A percentile compares a stretch with the other conserved stretches of the same genome.
phyloP scores from a whole-genome alignment of 306 rosid genomes.

The Mimosa pudica region DNA sequence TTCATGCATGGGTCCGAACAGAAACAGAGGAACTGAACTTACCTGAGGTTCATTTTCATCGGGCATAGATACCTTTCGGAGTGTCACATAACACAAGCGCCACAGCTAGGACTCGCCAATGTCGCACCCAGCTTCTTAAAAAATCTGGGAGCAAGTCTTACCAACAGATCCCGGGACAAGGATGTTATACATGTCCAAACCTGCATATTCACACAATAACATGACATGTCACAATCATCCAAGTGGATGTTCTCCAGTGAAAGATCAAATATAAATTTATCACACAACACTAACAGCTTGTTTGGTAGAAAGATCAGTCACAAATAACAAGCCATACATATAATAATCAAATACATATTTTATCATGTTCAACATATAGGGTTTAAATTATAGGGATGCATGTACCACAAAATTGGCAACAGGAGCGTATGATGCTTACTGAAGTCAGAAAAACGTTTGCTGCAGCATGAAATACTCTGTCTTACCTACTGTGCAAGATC shows the following conservation, averaged over 20 bases:
- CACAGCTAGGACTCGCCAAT: constrained; percentile 96
- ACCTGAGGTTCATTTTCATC: constrained; percentile 82
- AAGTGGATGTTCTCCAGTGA: not conserved
- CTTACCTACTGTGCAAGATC: constrained; percentile 98
- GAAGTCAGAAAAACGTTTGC: constrained; percentile 76
- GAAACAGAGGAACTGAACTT: constrained; percentile 37
- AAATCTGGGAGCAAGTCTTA: constrained; percentile 96
- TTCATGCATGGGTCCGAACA: constrained; percentile 6
- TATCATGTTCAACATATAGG: not conserved
- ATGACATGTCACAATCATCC: constrained; percentile 10
- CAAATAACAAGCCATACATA: not conserved
- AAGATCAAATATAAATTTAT: not conserved
- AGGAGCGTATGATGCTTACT: constrained; percentile 49
- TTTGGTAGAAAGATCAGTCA: not conserved
- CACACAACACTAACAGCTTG: constrained; percentile 26
- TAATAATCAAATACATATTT: not conserved
- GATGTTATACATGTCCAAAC: constrained; percentile 80
- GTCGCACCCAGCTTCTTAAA: constrained; percentile 98
- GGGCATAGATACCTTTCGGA: constrained; percentile 88
- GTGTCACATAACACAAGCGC: constrained; percentile 90
- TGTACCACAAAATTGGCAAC: not conserved
- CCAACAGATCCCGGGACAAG: constrained; percentile 93
- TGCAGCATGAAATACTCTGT: constrained; percentile 77
- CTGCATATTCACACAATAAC: constrained; percentile 42
- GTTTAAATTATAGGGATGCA: not conserved